Conservation (phyloP, 2,329 filamentous ascomycete species). For the Microdochium paspali region DNA sequence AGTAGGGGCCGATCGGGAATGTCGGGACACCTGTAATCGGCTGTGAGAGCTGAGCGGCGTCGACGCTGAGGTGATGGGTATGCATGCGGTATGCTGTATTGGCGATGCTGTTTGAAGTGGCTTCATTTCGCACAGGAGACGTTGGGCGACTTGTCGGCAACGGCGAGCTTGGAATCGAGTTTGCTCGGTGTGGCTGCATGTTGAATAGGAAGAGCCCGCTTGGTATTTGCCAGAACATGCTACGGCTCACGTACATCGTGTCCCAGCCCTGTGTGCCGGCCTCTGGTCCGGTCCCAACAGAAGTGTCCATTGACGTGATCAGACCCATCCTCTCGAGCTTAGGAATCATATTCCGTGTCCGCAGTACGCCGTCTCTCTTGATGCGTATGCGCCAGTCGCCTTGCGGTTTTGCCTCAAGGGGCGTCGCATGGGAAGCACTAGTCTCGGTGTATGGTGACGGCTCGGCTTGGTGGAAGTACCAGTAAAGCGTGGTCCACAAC, state of each 20-base stretch:
- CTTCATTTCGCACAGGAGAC: constrained; percentile 34
- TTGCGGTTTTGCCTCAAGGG: constrained; percentile 60
- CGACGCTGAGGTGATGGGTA: constrained; percentile 11
- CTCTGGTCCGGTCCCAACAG: constrained; percentile 57
- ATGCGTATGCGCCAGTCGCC: constrained; percentile 84
- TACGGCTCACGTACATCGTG: constrained; percentile 71
- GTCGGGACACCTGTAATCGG: constrained; percentile 19
- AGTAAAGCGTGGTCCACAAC: constrained; percentile 88
- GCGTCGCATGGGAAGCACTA: constrained; percentile 34
- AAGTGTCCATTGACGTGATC: constrained; percentile 65
- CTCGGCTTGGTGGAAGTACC: constrained; percentile 89
- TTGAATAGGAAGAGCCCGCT: constrained; percentile 83
- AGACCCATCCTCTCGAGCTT: constrained; percentile 93
- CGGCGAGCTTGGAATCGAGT: constrained; percentile 39
- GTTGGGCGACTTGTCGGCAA: constrained; percentile 37
- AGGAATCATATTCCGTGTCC: constrained; percentile 71
- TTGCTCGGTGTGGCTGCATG: constrained; percentile 46
- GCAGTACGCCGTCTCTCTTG: constrained; percentile 78
- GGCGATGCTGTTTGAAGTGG: constrained; percentile 8
- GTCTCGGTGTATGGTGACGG: constrained; percentile 39
- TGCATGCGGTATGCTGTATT: constrained; percentile 15
- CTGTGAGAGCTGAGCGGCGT: constrained; percentile 10
- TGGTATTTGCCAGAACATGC: constrained; percentile 88
- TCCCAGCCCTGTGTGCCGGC: constrained; percentile 59
- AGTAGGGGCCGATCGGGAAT: constrained; percentile 58